A percentile compares a stretch with the other conserved stretches of the same genome.
Conservation (phyloP, 2,329 filamentous ascomycete genomes). For the Fusarium mangiferae region DNA sequence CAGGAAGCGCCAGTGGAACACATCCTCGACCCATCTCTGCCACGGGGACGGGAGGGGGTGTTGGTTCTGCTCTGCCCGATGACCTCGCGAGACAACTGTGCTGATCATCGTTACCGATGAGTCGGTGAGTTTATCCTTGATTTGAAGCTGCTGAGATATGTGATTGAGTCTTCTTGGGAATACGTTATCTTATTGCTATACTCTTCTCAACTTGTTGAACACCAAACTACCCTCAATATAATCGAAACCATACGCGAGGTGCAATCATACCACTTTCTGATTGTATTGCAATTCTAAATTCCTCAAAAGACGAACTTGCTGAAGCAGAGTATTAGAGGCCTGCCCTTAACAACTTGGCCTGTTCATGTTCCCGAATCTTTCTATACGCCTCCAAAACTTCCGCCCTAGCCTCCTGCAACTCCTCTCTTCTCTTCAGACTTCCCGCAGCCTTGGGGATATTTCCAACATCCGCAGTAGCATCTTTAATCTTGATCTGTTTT, state of each 20-base stretch:
- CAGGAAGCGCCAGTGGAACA: not conserved
- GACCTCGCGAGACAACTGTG: not conserved
- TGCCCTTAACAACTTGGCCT: slow-evolving; percentile 45
- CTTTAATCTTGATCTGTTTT: slow-evolving; percentile 49
- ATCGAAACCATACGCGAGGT: not conserved
- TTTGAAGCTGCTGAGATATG: not conserved
- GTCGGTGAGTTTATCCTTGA: not conserved
- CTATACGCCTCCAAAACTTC: slow-evolving; percentile 54
- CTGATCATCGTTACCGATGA: not conserved
- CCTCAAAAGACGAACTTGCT: slow-evolving; percentile 1
- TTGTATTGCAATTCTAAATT: not conserved
- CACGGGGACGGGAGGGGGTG: not conserved
- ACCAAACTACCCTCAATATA: not conserved
- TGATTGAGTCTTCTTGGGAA: no score
- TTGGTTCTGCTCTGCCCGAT: not conserved
- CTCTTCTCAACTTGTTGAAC: not conserved
- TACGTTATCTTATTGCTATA: not conserved
- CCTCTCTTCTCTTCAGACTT: slow-evolving; percentile 53
- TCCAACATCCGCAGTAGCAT: slow-evolving; percentile 49
- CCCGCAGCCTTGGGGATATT: slow-evolving; percentile 53
- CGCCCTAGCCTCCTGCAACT: slow-evolving; percentile 50
- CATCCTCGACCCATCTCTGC: not conserved
- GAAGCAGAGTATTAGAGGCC: slow-evolving; percentile 9
- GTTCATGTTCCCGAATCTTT: slow-evolving; percentile 52
- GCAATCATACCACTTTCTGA: not conserved